Evolutionary conservation across 2,329 filamentous ascomycete species (phyloP).

Genomic region (Diaporthe citri): DNA sequence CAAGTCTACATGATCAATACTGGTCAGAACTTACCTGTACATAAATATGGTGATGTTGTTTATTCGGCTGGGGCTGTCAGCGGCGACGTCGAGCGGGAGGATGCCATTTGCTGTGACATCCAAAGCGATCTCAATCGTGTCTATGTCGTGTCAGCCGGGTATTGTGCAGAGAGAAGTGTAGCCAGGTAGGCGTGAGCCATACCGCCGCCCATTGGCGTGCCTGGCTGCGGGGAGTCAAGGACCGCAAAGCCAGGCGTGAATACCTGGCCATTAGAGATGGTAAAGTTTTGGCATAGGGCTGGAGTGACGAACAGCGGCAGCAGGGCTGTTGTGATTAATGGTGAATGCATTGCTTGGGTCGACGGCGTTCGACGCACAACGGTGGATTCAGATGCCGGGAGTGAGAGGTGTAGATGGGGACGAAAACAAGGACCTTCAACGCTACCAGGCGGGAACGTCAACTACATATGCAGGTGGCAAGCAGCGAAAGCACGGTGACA

Average conservation of each 20-base stretch:
- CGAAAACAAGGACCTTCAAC: not conserved
- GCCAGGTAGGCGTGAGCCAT: slow-evolving; percentile 46
- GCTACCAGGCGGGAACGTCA: not conserved
- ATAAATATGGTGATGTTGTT: slow-evolving; percentile 77
- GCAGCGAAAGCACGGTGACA: not conserved
- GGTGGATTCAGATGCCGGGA: not conserved
- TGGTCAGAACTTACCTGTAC: slow-evolving; percentile 60
- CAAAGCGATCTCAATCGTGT: slow-evolving; percentile 72
- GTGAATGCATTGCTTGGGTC: slow-evolving; percentile 22
- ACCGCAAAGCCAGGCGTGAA: slow-evolving; percentile 78
- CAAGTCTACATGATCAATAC: too few relatives aligned
- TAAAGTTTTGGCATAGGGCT: slow-evolving; percentile 60
- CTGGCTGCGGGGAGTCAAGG: slow-evolving; percentile 74
- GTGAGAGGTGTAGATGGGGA: not conserved
- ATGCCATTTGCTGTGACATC: slow-evolving; percentile 76
- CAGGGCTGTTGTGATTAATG: slow-evolving; percentile 26
- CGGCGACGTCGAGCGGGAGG: slow-evolving; percentile 68
- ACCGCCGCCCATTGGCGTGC: slow-evolving; percentile 74
- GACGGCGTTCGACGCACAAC: not conserved
- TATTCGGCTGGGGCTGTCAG: slow-evolving; percentile 68
- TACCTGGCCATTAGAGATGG: slow-evolving; percentile 73
- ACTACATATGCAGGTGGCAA: slow-evolving; percentile 6
- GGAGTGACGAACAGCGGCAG: slow-evolving; percentile 48
- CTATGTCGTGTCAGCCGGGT: slow-evolving; percentile 53
- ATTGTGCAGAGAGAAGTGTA: not conserved